Base-by-base conservation (phyloP, 805 yeast genomes). In the Saccharomycopsis amapae region DNA sequence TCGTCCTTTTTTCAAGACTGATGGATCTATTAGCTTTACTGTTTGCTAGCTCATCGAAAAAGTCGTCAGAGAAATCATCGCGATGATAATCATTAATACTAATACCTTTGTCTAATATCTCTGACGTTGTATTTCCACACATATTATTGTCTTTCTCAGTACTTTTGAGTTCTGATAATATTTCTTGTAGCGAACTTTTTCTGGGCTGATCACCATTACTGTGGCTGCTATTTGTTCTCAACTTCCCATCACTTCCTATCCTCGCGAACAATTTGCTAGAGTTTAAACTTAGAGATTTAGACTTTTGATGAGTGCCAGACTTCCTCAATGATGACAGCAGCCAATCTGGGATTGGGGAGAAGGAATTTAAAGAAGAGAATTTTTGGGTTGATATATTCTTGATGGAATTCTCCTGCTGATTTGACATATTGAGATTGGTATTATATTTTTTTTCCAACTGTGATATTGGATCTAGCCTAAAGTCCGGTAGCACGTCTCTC, bases 371-470 rank as follows among this genome's bases (percentile, higher is more conserved):
- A n/a, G n/a, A n/a, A n/a, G n/a, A n/a, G n/a, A n/a, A n/a, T n/a
- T n/a, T n/a, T n/a, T n/a, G n/a, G n/a, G n/a, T n/a, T n/a, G n/a
- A n/a, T n/a, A n/a, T n/a, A n/a, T n/a, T n/a, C n/a, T n/a, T n/a
- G n/a, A n/a, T n/a, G n/a, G n/a, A n/a, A n/a, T n/a, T n/a, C n/a
- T n/a, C n/a, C n/a, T 28, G 13, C n/a, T 13, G 32, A 28, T 15
- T 28, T 28, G 32, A 13, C n/a, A 28, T 13, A 15, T 13, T n/a
- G 24, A 50, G 47, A 23, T 47, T 45, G 7, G 53, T 50, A 4
- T 50, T 50, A 26, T 47, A 50, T 35, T 50, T 50, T 39, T 38
- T 46, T 19, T 44, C 53, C 10, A 50, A 31, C 20, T 20, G 30
- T 5, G 40, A 15, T 12, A 50, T 50, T 38, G 53, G 53, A 30